Conservation (phyloP, 2,329 filamentous ascomycete genomes). For the Huntiella decipiens region DNA sequence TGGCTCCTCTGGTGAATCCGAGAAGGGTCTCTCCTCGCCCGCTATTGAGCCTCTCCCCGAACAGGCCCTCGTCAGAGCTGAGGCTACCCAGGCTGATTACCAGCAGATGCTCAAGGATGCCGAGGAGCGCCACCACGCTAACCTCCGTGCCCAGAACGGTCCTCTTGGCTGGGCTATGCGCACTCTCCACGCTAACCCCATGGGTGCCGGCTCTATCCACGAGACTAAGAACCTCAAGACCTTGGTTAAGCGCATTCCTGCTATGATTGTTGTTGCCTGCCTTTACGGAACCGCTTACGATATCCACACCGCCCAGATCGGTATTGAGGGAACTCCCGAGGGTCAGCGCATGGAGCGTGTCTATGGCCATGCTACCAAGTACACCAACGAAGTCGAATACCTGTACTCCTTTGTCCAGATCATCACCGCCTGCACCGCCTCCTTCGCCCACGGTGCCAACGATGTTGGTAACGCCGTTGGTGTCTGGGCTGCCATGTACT, state of each 20-base stretch:
- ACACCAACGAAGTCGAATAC: conserved; percentile 52
- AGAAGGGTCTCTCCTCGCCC: conserved; percentile 18
- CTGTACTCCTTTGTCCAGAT: conserved; percentile 49
- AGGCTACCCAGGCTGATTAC: conserved; percentile 37
- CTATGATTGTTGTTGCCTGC: conserved; percentile 39
- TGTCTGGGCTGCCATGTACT: conserved; percentile 51
- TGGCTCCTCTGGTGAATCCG: conserved; percentile 26
- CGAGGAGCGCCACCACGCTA: conserved; percentile 39
- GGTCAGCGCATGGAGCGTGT: conserved; percentile 51
- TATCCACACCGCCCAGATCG: conserved; percentile 57
- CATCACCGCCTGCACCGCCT: conserved; percentile 50
- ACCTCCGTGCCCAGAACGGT: conserved; percentile 41
- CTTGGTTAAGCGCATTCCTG: conserved; percentile 46
- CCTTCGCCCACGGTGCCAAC: conserved; percentile 60
- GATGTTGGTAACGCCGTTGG: conserved; percentile 56
- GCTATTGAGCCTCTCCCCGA: conserved; percentile 19
- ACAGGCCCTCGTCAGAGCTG: conserved; percentile 25
- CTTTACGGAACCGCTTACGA: conserved; percentile 69
- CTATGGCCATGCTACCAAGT: conserved; percentile 44
- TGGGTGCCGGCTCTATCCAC: conserved; percentile 55
- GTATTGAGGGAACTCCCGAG: conserved; percentile 52
- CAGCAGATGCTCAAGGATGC: conserved; percentile 40
- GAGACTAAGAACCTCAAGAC: conserved; percentile 52
- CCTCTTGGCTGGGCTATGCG: conserved; percentile 75
- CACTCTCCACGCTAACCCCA: conserved; percentile 51